Evolutionary conservation across 495 filamentous ascomycete species (phyloP), one percentile per base, ranked within the genome.

Genomic region (Penicillium canescens): DNA sequence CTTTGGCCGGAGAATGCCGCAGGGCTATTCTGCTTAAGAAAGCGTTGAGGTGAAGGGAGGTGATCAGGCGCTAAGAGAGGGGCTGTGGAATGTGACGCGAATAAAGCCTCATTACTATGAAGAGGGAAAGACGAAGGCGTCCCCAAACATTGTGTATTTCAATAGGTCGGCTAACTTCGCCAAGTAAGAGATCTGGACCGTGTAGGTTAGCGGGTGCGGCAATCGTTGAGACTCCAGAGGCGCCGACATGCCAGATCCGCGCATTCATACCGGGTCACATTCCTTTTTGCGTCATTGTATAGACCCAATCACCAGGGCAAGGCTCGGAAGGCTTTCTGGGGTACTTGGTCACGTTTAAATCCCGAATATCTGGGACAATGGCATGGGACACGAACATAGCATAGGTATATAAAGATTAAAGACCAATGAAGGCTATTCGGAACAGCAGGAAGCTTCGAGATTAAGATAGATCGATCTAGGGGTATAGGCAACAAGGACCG

Each of bases 401-500:
- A 7, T 12, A 14, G 20, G 5, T 28, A 51, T 42, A 6, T 16
- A 26, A 48, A 20, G 0, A 12, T 9, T 11, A 26, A 3, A 6
- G 6, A 31, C 28, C 28, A 31, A 12, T 21, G 44, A 35, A 36
- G 49, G n/a, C 24, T 8, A 24, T 42, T 23, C n/a, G 24, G 18
- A 12, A 10, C 10, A 7, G 16, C 10, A 9, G 37, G 10, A 51
- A 13, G 40, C 33, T 20, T 34, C 11, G 36, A 51, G n/a, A 6
- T 11, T 28, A 43, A 20, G 21, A 50, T 38, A 52, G 46, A 47
- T 20, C 51, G 45, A 55, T 64, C 61, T 61, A 60, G 57, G 63
- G 63, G 63, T 67, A 67, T 67, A 64, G 57, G 45, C 41, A 53
- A 47, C 5, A 57, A 54, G 13, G 33, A 28, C 12, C 43, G 10